Evolutionary conservation across 331 rosid genomes (phyloP), one percentile per base, ranked within the genome.

Genomic region (Quercus phellos): DNA sequence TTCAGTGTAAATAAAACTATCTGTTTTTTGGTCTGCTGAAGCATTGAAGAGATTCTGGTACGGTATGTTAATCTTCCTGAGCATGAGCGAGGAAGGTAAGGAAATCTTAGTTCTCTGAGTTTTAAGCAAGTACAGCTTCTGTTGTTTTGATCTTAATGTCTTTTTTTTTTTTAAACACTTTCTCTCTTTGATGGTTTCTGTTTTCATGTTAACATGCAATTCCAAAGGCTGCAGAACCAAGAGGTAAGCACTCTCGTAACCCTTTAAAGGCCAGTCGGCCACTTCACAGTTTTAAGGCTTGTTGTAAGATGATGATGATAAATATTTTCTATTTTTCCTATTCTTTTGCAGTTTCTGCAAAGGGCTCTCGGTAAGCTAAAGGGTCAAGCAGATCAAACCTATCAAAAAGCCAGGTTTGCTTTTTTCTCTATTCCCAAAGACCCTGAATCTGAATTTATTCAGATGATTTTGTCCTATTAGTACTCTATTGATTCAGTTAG

Each of bases 1-100:
- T 42, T 63, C 46, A 27, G 43, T 63, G 6, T 30, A 30, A 63
- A 13, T 30, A 63, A 30, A 29, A 29, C 70, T 1, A 2, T 63
- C 22, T 30, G 43, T 51, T 32, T 61, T 55, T 10, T 55, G 5
- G 9, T 51, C 34, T 74, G 14, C 6, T 80, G 74, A 60, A 84
- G 88, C 72, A 50, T 81, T 24, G 83, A 84, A 78, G 81, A 81
- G 67, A 74, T 74, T 74, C 55, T 84, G 19, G 75, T 72, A 32
- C 74, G 83, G 18, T 84, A 77, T 84, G 59, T 69, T 17, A 78
- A 78, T n/a, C 78, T 74, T 70, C 55, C 73, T 18, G 78, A 61
- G n/a, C 74, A 64, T 55, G 76, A 74, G 22, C 78, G 68, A 74
- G 85, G 73, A 78, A 30, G 80, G 83, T 81, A 74, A 77, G 76